phyloP scores from a whole-genome alignment of 1,284 basidiomycete species.

The Porodaedalea pini region DNA sequence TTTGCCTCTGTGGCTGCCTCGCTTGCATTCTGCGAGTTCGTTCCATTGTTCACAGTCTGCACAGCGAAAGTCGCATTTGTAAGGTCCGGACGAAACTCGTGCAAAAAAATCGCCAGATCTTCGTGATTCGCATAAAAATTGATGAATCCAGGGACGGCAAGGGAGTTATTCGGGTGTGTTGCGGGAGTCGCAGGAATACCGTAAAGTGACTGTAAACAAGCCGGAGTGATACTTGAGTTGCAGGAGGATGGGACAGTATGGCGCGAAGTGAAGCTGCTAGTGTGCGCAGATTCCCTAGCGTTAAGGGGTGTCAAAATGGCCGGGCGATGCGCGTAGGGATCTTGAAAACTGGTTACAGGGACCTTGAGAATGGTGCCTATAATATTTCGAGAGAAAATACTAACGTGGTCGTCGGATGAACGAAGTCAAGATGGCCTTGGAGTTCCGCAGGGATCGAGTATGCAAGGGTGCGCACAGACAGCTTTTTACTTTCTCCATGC shows the following conservation, averaged over 20 bases:
- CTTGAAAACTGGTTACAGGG: slow-evolving; percentile 15
- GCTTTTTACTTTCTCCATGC: slow-evolving; percentile 20
- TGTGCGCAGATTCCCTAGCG: neutral
- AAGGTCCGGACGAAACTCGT: slow-evolving; percentile 22
- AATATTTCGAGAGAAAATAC: too few species aligned
- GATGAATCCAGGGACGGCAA: slow-evolving; percentile 25
- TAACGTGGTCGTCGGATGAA: slow-evolving; percentile 30
- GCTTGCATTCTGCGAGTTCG: slow-evolving; percentile 22
- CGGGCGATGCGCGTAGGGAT: slow-evolving; percentile 15
- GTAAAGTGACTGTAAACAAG: slow-evolving; percentile 23
- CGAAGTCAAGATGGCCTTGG: slow-evolving; percentile 23
- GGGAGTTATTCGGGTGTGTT: slow-evolving; percentile 17
- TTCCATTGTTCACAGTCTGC: slow-evolving; percentile 24
- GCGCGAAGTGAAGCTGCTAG: slow-evolving; percentile 3
- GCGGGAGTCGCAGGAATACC: slow-evolving; percentile 23
- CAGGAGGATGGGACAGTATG: slow-evolving; percentile 21
- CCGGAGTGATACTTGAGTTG: slow-evolving; percentile 16
- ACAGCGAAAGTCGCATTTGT: slow-evolving; percentile 18
- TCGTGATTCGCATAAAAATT: slow-evolving; percentile 23
- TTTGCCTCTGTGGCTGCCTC: slow-evolving; percentile 32
- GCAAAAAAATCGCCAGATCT: slow-evolving; percentile 22
- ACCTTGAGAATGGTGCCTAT: neutral
- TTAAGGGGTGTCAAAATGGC: slow-evolving; percentile 12
- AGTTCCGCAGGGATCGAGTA: slow-evolving; percentile 25
- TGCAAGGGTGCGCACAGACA: slow-evolving; percentile 21